A percentile compares a stretch with the other conserved stretches of the same genome.
Evolutionary conservation across 2,329 filamentous ascomycete genomes (phyloP).

Genomic region (Trichoderma hamatum): DNA sequence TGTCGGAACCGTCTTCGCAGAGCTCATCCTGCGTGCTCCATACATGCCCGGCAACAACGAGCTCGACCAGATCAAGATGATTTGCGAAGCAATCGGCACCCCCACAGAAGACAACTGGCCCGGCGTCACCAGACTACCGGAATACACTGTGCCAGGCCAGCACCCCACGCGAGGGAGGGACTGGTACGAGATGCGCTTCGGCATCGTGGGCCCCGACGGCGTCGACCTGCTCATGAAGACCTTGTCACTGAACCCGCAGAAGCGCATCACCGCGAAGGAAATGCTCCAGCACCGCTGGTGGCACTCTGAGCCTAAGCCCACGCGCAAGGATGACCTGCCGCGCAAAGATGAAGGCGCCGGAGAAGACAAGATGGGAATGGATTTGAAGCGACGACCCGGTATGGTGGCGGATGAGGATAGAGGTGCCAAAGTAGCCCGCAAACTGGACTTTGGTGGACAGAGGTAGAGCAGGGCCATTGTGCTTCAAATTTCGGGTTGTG

Average conservation of each 20-base stretch:
- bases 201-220: constrained; percentile 77
- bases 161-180: constrained; percentile 67
- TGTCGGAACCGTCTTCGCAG: constrained; percentile 89
- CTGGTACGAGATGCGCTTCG: constrained; percentile 76
- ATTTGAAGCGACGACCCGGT: constrained; percentile 73
- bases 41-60: constrained; percentile 85
- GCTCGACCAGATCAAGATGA: constrained; percentile 81
- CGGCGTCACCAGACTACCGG: constrained; percentile 77
- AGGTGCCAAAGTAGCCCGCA: constrained; percentile 76
- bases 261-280: constrained; percentile 74
- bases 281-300: constrained; percentile 87
- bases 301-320: constrained; percentile 80
- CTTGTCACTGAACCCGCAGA: constrained; percentile 82
- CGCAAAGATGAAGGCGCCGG: constrained; percentile 66
- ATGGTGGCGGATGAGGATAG: constrained; percentile 66
- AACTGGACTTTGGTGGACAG: constrained; percentile 75
- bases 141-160: constrained; percentile 73
- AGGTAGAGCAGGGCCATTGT: constrained; percentile 35
- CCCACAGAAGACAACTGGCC: constrained; percentile 96
- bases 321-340: constrained; percentile 78
- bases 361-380: constrained; percentile 75
- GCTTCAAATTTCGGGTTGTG: not conserved
- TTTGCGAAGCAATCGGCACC: constrained; percentile 83
- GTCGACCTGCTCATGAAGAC: constrained; percentile 88
- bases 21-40: constrained; percentile 80